Percentiles rank a stretch among this genome's conserved stretches.
Conservation (phyloP, 768 basidiomycete species). For the Pluteus cervinus region DNA sequence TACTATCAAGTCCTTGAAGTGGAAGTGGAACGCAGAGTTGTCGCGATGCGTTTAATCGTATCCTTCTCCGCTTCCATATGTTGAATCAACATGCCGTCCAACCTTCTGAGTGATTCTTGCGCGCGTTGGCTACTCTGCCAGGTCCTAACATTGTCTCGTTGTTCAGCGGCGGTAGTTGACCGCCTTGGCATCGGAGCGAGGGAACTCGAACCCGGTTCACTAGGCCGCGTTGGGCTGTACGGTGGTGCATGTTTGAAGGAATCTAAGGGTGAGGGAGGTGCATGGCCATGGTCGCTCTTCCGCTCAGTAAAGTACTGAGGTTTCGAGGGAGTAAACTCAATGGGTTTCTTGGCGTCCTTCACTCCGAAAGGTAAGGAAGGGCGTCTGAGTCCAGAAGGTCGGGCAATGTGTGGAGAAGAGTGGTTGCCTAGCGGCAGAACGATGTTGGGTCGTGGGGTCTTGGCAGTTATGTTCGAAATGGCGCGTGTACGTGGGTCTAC, state of each 20-base stretch:
- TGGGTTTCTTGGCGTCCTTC: constrained; percentile 38
- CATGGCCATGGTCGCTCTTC: constrained; percentile 31
- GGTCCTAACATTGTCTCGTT: constrained; percentile 21
- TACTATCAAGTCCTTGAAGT: constrained; percentile 7
- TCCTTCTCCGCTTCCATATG: constrained; percentile 84
- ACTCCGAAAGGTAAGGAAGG: constrained; percentile 20
- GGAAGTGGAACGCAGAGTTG: constrained; percentile 26
- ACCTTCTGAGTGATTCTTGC: constrained; percentile 53
- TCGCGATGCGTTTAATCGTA: constrained; percentile 70
- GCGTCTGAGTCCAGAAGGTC: constrained; percentile 23
- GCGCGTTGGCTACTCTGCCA: constrained; percentile 33
- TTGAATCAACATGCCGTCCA: constrained; percentile 76
- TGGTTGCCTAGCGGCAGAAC: constrained; percentile 67
- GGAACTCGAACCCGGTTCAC: constrained; percentile 3
- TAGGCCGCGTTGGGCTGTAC: constrained; percentile 38
- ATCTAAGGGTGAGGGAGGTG: constrained; percentile 35
- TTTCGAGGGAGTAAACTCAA: constrained; percentile 44
- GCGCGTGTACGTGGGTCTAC: constrained; percentile 31
- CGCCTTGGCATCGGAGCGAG: constrained; percentile 5
- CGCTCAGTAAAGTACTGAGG: constrained; percentile 43
- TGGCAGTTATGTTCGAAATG: constrained; percentile 26
- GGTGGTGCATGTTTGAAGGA: no score
- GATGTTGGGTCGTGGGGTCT: constrained; percentile 32
- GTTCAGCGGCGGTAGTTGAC: constrained; percentile 24
- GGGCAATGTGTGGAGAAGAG: constrained; percentile 60